Base-by-base conservation (phyloP, 2,329 filamentous ascomycete genomes). In the Colletotrichum liriopes region DNA sequence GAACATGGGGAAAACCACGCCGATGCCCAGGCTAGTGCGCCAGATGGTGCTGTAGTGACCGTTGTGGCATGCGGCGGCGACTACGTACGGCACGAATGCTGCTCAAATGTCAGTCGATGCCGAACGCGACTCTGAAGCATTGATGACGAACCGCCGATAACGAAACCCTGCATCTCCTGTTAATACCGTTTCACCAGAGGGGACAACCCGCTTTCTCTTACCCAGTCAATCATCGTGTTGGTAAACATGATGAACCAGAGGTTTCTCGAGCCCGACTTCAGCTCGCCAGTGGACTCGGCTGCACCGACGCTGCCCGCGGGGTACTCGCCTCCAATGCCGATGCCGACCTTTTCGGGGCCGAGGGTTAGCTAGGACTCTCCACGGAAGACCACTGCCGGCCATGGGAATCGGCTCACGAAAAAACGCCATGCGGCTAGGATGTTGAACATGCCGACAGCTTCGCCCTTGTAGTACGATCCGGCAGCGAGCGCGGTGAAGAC, bases 201-300 rank as follows among this genome's bases (percentile, higher is more conserved):
- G 37, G 72, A 73, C 43, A 16, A 76, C 75, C 9, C 26, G 2
- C 1, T 35, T 18, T 37, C 14, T n/a, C 62, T 32, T 37, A 65
- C 62, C 78, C 83, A 89, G 79, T 97, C 94, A 72, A 97, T 97
- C 86, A 95, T 93, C 32, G 93, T 90, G 81, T 97, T 97, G 58
- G 94, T 97, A 81, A 96, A 97, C 75, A 97, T 86, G 77, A 96
- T 94, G 79, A 95, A 98, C 94, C 94, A 97, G 49, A 93, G 88
- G 79, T 98, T 96, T n/a, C 95, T 88, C 20, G 93, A 92, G 14
- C 95, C 95, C 20, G 84, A 81, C 81, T 94, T 94, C 71, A 98
- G 86, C 79, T 97, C 94, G 29, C 94, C 93, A 0, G 93, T 95
- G 5, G 92, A 93, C 82, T 98, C 95, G 3, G 95, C 94, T 65